Conservation (phyloP, 305 asterid species). For the Ruellia speciosa region DNA sequence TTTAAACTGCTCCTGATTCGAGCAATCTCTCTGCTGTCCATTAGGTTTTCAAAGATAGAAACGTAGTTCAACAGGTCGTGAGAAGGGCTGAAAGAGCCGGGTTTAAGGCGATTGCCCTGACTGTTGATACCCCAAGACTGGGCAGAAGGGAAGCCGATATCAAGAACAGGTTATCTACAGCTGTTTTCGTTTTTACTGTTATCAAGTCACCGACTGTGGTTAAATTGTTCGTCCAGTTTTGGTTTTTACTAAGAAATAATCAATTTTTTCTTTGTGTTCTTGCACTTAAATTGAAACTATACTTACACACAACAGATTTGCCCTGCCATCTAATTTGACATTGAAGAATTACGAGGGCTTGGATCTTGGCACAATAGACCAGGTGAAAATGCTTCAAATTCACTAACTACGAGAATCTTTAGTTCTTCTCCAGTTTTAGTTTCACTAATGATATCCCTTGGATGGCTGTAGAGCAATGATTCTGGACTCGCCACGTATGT, state of each 20-base stretch:
- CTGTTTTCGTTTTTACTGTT: not conserved
- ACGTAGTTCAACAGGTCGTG: constrained; percentile 56
- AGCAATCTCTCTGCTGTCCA: constrained; percentile 12
- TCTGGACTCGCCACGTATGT: constrained; percentile 75
- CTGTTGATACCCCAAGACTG: constrained; percentile 76
- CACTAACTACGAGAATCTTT: not conserved
- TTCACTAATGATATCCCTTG: constrained; percentile 11
- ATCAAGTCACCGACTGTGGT: not conserved
- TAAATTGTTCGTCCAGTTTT: not conserved
- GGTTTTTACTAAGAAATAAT: not conserved
- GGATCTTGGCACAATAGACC: constrained; percentile 55
- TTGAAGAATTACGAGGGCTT: constrained; percentile 62
- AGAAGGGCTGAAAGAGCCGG: constrained; percentile 77
- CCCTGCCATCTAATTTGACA: constrained; percentile 57
- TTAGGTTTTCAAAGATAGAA: constrained; percentile 63
- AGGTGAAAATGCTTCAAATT: constrained; percentile 28
- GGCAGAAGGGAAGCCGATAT: constrained; percentile 92
- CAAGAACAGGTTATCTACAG: constrained; percentile 53
- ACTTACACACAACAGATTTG: constrained; percentile 38
- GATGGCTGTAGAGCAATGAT: constrained; percentile 47
- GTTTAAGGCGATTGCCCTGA: constrained; percentile 73
- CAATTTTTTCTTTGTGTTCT: not conserved
- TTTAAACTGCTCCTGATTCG: constrained; percentile 6
- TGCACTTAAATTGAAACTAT: constrained; percentile 2
- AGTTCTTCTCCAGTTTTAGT: constrained; percentile 4